Percentiles rank a stretch among this genome's conserved stretches.
Evolutionary conservation across 805 yeast species (phyloP).

Genomic region (Maudiozyma turicensis): DNA sequence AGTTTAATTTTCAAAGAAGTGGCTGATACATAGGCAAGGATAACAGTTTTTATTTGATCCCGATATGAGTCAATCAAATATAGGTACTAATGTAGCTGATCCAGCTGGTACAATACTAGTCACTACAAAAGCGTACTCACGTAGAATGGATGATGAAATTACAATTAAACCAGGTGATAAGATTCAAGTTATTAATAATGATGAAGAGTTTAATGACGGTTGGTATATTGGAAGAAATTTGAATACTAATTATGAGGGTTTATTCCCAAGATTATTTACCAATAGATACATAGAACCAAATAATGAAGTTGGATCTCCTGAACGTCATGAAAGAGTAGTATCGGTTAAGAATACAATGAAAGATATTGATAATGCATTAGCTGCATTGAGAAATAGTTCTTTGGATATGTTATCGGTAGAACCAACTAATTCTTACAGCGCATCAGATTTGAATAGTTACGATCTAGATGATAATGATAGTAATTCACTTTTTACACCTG

Average conservation of each 20-base stretch:
- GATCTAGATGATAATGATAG: background rate
- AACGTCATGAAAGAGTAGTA: background rate
- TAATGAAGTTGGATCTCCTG: background rate
- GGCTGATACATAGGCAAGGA: no score
- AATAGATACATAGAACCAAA: constrained; percentile 32
- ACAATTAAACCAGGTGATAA: constrained; percentile 71
- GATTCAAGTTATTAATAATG: constrained; percentile 83
- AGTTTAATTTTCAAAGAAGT: no score
- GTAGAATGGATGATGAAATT: constrained; percentile 85
- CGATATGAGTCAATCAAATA: background rate
- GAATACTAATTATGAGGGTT: constrained; percentile 61
- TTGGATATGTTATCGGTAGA: constrained; percentile 3
- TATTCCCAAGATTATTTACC: constrained; percentile 86
- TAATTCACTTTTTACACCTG: background rate
- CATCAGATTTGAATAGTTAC: background rate
- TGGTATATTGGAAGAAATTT: constrained; percentile 90
- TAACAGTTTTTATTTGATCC: no score
- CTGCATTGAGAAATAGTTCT: constrained; percentile 41
- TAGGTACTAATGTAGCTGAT: background rate
- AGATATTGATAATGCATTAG: constrained; percentile 64
- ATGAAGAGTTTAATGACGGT: constrained; percentile 87
- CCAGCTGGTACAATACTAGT: constrained; percentile 23
- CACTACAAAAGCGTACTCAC: constrained; percentile 77
- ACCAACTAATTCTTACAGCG: no score
- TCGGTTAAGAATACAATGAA: constrained; percentile 43